Conservation (phyloP, 2,329 filamentous ascomycete genomes). For the Fragosphaeria purpurea region DNA sequence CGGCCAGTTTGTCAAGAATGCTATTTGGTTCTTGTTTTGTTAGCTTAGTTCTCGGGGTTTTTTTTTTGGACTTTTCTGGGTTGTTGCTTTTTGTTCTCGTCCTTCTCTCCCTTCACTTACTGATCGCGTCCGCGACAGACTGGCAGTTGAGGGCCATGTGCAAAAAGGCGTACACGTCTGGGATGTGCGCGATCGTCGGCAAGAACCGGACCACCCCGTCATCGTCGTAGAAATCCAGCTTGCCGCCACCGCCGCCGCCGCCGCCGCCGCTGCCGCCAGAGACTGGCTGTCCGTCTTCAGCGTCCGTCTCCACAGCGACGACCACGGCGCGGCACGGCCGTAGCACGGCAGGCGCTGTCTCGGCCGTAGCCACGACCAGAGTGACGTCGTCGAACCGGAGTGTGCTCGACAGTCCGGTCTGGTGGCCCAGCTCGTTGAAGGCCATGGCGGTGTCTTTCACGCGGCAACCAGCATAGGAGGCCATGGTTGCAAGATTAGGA, state of each 20-base stretch:
- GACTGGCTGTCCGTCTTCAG: not conserved
- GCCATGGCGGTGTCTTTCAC: too few species aligned
- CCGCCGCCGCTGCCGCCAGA: not conserved
- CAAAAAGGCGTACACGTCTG: conserved; percentile 9
- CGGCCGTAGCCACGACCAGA: too few species aligned
- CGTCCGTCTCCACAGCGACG: too few species aligned
- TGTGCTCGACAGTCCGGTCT: too few species aligned
- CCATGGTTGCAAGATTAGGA: too few species aligned
- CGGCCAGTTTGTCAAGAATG: not conserved
- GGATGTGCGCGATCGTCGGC: conserved; percentile 1
- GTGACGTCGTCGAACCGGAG: too few species aligned
- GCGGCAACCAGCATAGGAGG: too few species aligned
- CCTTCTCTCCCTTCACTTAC: not conserved
- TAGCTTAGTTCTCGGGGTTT: not conserved
- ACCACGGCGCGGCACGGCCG: too few species aligned
- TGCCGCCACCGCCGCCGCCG: not conserved
- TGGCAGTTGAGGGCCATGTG: conserved; percentile 7
- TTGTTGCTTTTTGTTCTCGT: not conserved
- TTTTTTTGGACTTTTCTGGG: too few species aligned
- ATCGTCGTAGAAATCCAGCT: not conserved
- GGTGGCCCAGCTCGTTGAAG: too few species aligned
- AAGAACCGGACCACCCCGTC: not conserved
- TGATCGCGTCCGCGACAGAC: not conserved
- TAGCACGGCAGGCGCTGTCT: too few species aligned
- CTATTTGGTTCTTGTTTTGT: not conserved